phyloP scores from a whole-genome alignment of 208 protist species.

The Trypanosoma scelopori region DNA sequence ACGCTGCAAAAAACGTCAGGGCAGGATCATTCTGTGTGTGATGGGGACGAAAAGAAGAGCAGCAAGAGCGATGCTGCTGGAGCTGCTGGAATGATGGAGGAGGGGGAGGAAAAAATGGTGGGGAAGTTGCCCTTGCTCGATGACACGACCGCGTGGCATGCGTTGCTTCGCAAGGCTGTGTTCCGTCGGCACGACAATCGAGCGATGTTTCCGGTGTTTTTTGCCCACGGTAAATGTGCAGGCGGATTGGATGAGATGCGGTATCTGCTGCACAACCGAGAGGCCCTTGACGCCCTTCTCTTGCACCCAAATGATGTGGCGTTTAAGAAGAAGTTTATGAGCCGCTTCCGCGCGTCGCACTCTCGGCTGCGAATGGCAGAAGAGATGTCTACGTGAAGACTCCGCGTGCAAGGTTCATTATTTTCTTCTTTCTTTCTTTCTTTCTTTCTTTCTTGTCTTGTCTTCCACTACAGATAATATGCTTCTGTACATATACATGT shows the following conservation, averaged over 20 bases:
- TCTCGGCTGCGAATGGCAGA: slow-evolving; percentile 59
- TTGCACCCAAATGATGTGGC: slow-evolving; percentile 79
- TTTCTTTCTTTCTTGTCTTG: no score
- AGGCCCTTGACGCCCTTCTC: slow-evolving; percentile 72
- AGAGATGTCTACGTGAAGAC: slow-evolving; percentile 33
- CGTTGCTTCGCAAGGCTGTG: slow-evolving; percentile 19
- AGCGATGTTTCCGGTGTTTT: slow-evolving; percentile 46
- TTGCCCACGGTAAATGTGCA: slow-evolving; percentile 68
- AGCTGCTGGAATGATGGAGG: not conserved
- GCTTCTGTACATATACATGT: no score
- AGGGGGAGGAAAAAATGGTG: not conserved
- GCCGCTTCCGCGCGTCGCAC: slow-evolving; percentile 57
- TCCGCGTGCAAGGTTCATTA: not conserved
- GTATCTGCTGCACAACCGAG: slow-evolving; percentile 70
- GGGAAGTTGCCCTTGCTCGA: not conserved
- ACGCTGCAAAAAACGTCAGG: not conserved
- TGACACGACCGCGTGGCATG: slow-evolving; percentile 2
- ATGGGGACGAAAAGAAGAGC: no score
- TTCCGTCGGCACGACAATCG: slow-evolving; percentile 8
- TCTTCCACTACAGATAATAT: not conserved
- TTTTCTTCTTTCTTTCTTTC: slow-evolving; percentile 15
- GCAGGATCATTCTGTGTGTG: no score
- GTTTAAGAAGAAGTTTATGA: slow-evolving; percentile 72
- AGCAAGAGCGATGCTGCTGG: no score
- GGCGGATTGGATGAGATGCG: slow-evolving; percentile 58